Percentiles rank a stretch among this genome's conserved stretches.
Conservation (phyloP, 1,284 basidiomycete species). For the Taiwanofungus camphoratus region DNA sequence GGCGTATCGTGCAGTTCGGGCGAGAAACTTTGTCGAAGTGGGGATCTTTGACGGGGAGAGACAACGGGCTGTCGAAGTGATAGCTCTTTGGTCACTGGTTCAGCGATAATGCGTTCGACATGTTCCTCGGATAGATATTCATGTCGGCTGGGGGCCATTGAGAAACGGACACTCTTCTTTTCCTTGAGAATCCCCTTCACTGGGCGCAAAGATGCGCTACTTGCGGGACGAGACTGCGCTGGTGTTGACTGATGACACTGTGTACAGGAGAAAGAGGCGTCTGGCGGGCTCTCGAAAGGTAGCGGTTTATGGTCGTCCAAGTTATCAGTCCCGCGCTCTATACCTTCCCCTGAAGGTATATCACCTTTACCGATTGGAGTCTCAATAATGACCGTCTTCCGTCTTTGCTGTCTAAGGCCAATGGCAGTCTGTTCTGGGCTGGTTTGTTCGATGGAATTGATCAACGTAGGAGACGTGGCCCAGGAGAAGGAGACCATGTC, state of each 20-base stretch:
- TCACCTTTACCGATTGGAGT: too few species aligned
- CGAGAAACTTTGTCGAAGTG: constrained; percentile 11
- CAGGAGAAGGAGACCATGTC: constrained; percentile 11
- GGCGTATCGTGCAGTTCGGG: constrained; percentile 2
- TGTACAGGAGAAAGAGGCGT: constrained; percentile 5
- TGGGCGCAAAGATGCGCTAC: constrained; percentile 22
- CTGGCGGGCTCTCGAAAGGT: constrained; percentile 20
- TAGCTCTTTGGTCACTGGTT: constrained; percentile 2
- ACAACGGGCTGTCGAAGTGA: background rate
- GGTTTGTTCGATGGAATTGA: constrained; percentile 9
- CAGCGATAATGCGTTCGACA: constrained; percentile 1
- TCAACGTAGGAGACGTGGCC: constrained; percentile 11
- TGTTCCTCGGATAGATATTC: constrained; percentile 15
- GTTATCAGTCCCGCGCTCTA: too few species aligned
- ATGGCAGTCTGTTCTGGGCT: background rate
- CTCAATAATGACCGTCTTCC: constrained; percentile 30
- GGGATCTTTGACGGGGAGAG: constrained; percentile 11
- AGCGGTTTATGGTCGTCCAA: constrained; percentile 20
- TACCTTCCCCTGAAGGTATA: too few species aligned
- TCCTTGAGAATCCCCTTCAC: constrained; percentile 31
- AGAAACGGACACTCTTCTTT: constrained; percentile 33
- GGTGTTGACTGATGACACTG: constrained; percentile 13
- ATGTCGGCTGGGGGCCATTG: constrained; percentile 23
- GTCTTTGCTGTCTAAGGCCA: constrained; percentile 18
- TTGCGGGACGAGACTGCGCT: constrained; percentile 15